phyloP scores from a whole-genome alignment of 2,329 filamentous ascomycete genomes.

The Hirsutella rhossiliensis region DNA sequence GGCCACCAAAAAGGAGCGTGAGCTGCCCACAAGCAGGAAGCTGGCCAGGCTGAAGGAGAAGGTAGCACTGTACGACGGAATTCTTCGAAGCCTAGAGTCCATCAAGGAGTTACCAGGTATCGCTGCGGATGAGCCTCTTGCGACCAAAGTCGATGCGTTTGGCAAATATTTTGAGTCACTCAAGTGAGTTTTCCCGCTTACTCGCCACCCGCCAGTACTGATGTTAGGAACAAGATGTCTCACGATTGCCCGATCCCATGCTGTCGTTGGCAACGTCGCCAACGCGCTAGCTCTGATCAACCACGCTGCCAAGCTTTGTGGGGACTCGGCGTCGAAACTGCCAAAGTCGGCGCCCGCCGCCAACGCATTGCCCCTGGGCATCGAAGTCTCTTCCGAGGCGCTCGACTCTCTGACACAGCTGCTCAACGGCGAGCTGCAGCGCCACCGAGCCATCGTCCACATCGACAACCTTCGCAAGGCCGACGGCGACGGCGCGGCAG shows the following conservation, averaged over 20 bases:
- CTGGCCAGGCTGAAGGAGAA: constrained; percentile 74
- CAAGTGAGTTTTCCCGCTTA: constrained; percentile 45
- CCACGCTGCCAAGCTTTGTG: constrained; percentile 53
- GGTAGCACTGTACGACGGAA: constrained; percentile 82
- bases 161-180: constrained; percentile 76
- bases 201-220: neutral
- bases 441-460: constrained; percentile 76
- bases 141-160: constrained; percentile 67
- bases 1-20: constrained; percentile 35
- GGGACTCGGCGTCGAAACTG: constrained; percentile 38
- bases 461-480: constrained; percentile 53
- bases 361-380: constrained; percentile 39
- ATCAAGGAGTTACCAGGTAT: constrained; percentile 85
- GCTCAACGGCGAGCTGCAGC: constrained; percentile 61
- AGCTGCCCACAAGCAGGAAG: constrained; percentile 62
- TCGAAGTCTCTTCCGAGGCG: constrained; percentile 52
- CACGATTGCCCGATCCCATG: constrained; percentile 75
- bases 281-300: constrained; percentile 80
- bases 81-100: constrained; percentile 79
- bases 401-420: constrained; percentile 46
- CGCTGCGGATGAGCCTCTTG: constrained; percentile 66
- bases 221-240: constrained; percentile 46
- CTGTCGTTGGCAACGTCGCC: constrained; percentile 55
- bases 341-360: constrained; percentile 19
- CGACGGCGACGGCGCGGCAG: constrained; percentile 27